Percentiles rank a stretch among this genome's conserved stretches.
phyloP scores from a whole-genome alignment of 176 grass and related monocot genomes.

The Carex littledalei region DNA sequence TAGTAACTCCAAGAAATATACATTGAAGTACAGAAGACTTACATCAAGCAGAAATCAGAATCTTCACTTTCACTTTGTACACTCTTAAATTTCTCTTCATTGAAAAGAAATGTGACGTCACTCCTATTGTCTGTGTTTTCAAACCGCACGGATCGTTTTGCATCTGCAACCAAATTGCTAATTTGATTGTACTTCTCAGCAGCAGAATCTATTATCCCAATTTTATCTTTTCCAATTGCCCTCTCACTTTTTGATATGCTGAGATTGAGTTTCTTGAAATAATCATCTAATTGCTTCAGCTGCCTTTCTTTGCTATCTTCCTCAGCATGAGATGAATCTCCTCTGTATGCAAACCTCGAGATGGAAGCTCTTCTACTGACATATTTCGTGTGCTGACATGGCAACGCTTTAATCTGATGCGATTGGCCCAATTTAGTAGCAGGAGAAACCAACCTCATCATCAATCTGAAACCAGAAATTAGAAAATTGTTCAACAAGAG shows the following conservation, averaged over 20 bases:
- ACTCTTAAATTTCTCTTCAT: constrained; percentile 8
- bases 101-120: background rate
- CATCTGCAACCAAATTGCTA: background rate
- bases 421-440: constrained; percentile 5
- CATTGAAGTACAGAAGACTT: background rate
- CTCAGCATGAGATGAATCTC: background rate
- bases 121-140: background rate
- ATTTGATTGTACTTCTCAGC: background rate
- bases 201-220: background rate
- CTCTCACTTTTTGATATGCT: background rate
- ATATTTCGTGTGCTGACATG: background rate
- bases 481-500: background rate
- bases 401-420: background rate
- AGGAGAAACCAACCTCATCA: constrained; percentile 7
- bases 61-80: background rate
- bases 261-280: constrained; percentile 3
- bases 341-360: background rate
- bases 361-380: background rate
- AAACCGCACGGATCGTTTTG: background rate
- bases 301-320: background rate
- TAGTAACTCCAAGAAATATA: background rate
- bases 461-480: background rate
- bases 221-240: background rate
- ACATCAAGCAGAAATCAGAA: constrained; percentile 25
- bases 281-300: constrained; percentile 16